phyloP scores from a whole-genome alignment of 495 filamentous ascomycete species.

The Cercophora newfieldiana region DNA sequence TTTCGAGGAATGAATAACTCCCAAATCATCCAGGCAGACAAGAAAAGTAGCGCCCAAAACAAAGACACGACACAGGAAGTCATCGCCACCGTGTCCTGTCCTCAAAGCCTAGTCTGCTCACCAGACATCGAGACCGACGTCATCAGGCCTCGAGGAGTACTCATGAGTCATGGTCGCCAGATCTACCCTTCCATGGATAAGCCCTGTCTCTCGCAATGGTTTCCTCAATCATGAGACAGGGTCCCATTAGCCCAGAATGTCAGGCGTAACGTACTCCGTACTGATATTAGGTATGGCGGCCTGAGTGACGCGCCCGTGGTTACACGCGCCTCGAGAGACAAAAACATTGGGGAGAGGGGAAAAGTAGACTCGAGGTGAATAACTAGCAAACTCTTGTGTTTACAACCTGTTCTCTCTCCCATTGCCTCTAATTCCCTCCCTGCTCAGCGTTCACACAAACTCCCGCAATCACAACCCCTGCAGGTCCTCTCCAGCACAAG shows the following conservation, averaged over 20 bases:
- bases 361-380: slow-evolving; percentile 22
- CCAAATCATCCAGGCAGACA: too few relatives aligned
- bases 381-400: slow-evolving; percentile 25
- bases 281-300: background rate
- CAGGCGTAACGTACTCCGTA: background rate
- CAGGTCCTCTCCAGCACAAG: slow-evolving; percentile 16
- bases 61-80: background rate
- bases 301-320: background rate
- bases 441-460: background rate
- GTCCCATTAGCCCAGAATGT: background rate
- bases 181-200: background rate
- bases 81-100: too few relatives aligned
- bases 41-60: too few relatives aligned
- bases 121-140: too few relatives aligned
- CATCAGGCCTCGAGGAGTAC: background rate
- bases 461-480: slow-evolving; percentile 1
- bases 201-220: background rate
- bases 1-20: too few relatives aligned
- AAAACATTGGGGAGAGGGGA: background rate
- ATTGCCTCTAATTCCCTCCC: background rate
- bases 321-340: slow-evolving; percentile 8
- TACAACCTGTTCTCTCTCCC: slow-evolving; percentile 12
- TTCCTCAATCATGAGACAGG: background rate
- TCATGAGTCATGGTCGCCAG: background rate
- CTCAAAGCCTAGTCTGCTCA: too few relatives aligned